These are phyloP conservation scores for Artemisia princeps DNA, from an alignment of 140 eudicot genomes.

Conservation along the genomic window DNA sequence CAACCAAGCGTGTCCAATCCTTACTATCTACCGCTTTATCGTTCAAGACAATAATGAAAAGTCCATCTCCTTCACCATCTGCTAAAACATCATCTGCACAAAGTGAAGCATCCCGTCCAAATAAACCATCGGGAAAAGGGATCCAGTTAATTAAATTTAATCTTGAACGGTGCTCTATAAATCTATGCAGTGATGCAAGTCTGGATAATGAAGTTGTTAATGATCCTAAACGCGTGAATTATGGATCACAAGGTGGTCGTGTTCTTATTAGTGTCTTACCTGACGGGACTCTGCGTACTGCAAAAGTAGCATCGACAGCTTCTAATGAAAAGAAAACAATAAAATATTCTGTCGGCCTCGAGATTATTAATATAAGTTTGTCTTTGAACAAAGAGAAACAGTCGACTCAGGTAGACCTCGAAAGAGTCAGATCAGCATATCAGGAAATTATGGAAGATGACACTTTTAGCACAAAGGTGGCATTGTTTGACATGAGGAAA, in stretches of 20 bases:
- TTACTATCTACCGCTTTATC: conserved; percentile 55
- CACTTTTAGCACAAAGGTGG: conserved; percentile 37
- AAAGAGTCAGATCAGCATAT: conserved; percentile 65
- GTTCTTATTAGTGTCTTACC: conserved; percentile 49
- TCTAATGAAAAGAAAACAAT: conserved; percentile 43
- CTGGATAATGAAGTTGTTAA: conserved; percentile 55
- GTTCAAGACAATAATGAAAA: conserved; percentile 51
- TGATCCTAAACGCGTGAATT: conserved; percentile 85
- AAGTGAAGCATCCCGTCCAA: conserved; percentile 36
- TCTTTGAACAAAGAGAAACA: conserved; percentile 71
- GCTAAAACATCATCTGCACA: conserved; percentile 38
- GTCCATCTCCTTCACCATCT: conserved; percentile 23
- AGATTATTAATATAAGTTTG: conserved; percentile 54
- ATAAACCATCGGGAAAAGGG: conserved; percentile 75
- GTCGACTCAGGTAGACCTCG: conserved; percentile 64
- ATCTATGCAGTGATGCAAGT: conserved; percentile 56
- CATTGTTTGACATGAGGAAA: conserved; percentile 74
- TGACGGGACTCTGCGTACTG: conserved; percentile 74
- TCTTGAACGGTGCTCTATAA: conserved; percentile 64
- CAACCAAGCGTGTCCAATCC: conserved; percentile 60
- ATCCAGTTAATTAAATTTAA: conserved; percentile 46
- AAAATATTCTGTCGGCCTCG: conserved; percentile 60
- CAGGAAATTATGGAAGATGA: conserved; percentile 49
- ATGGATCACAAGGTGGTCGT: conserved; percentile 94
- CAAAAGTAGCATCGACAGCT: conserved; percentile 56